Evolutionary conservation across 108 stramenopile genomes (phyloP).

Genomic region (Skeletonema potamos): DNA sequence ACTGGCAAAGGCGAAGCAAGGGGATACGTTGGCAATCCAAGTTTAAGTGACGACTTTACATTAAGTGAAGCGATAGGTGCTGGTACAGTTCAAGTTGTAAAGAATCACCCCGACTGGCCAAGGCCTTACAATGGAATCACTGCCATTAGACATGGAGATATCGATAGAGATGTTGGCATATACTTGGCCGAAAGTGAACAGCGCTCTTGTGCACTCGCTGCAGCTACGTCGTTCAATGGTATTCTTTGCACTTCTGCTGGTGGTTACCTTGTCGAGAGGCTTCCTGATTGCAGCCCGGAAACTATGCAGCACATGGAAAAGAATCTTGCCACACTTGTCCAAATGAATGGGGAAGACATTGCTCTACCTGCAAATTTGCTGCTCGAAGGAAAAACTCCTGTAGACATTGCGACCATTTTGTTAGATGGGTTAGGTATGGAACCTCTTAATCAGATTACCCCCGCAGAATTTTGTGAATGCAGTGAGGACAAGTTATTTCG

Average conservation of each 20-base stretch:
- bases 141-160: slow-evolving; percentile 72
- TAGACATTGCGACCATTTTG: slow-evolving; percentile 72
- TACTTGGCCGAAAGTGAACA: slow-evolving; percentile 88
- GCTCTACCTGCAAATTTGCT: slow-evolving; percentile 70
- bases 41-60: slow-evolving; percentile 59
- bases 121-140: slow-evolving; percentile 90
- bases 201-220: slow-evolving; percentile 84
- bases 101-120: slow-evolving; percentile 90
- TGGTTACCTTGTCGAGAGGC: slow-evolving; percentile 85
- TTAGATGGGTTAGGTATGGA: slow-evolving; percentile 81
- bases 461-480: slow-evolving; percentile 63
- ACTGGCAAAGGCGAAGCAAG: slow-evolving; percentile 63
- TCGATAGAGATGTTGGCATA: slow-evolving; percentile 86
- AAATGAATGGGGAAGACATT: slow-evolving; percentile 65
- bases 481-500: slow-evolving; percentile 75
- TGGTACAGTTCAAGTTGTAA: slow-evolving; percentile 81
- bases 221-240: slow-evolving; percentile 68
- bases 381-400: slow-evolving; percentile 66
- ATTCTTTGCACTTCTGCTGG: slow-evolving; percentile 85
- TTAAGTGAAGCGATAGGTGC: slow-evolving; percentile 74
- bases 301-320: slow-evolving; percentile 53
- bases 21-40: slow-evolving; percentile 82
- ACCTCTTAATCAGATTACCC: slow-evolving; percentile 66
- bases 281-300: slow-evolving; percentile 68
- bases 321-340: slow-evolving; percentile 72